Evolutionary conservation across 2,329 filamentous ascomycete genomes (phyloP).

Genomic region (Didymella segeticola): DNA sequence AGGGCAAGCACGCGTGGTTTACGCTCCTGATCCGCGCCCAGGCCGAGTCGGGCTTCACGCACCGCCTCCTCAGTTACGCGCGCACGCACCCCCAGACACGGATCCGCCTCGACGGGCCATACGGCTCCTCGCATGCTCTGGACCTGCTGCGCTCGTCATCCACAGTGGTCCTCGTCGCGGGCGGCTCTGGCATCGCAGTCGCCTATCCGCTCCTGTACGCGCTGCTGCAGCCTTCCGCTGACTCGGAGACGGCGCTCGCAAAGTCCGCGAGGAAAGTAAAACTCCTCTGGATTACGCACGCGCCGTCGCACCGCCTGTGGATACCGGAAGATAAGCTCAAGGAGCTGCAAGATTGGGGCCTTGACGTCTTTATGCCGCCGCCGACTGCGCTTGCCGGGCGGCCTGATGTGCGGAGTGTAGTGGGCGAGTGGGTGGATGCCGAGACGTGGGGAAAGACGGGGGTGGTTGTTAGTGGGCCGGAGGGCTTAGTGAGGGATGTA

Average conservation of each 20-base stretch:
- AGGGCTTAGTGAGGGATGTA: slow-evolving; percentile 66
- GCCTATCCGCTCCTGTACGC: slow-evolving; percentile 66
- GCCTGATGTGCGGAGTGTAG: slow-evolving; percentile 58
- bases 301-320: slow-evolving; percentile 62
- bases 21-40: slow-evolving; percentile 66
- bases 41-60: slow-evolving; percentile 61
- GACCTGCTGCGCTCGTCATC: slow-evolving; percentile 59
- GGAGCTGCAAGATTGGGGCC: slow-evolving; percentile 58
- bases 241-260: slow-evolving; percentile 4
- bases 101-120: slow-evolving; percentile 69
- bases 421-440: slow-evolving; percentile 49
- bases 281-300: slow-evolving; percentile 67
- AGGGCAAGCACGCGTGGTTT: slow-evolving; percentile 58
- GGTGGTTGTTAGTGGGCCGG: slow-evolving; percentile 68
- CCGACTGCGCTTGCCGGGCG: slow-evolving; percentile 62
- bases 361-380: slow-evolving; percentile 61
- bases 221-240: slow-evolving; percentile 44
- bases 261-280: slow-evolving; percentile 49
- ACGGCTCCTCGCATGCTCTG: slow-evolving; percentile 65
- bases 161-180: slow-evolving; percentile 64
- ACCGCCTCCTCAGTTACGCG: slow-evolving; percentile 61
- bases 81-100: slow-evolving; percentile 51
- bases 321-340: slow-evolving; percentile 57
- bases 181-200: slow-evolving; percentile 70
- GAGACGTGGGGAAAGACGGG: slow-evolving; percentile 50